Evolutionary conservation across 2,329 filamentous ascomycete genomes (phyloP).

Genomic region (Ilyonectria robusta): DNA sequence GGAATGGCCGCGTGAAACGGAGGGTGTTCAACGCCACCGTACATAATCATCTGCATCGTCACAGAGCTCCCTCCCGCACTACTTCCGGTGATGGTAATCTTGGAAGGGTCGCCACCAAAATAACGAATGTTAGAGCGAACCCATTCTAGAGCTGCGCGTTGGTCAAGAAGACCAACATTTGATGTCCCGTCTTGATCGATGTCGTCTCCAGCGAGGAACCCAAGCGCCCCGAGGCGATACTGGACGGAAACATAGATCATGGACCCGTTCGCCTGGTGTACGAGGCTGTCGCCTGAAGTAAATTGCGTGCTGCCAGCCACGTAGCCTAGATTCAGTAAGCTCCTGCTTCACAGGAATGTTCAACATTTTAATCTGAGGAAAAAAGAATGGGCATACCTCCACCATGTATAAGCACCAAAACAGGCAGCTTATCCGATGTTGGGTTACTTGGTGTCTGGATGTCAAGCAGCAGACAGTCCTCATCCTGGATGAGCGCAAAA

Average conservation of each 20-base stretch:
- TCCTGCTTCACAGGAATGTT: background rate
- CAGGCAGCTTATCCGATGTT: background rate
- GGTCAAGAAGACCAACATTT: conserved; percentile 22
- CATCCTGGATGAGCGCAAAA: background rate
- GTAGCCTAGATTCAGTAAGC: background rate
- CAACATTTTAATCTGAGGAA: no score
- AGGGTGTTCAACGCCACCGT: background rate
- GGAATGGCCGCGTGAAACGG: conserved; percentile 24
- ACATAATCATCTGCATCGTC: conserved; percentile 20
- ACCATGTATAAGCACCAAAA: conserved; percentile 18
- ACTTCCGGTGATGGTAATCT: conserved; percentile 12
- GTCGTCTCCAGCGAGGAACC: conserved; percentile 15
- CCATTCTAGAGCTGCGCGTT: conserved; percentile 22
- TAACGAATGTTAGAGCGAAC: conserved; percentile 20
- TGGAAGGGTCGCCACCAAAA: conserved; percentile 21
- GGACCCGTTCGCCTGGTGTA: conserved; percentile 8
- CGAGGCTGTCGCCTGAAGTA: conserved; percentile 13
- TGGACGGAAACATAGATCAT: conserved; percentile 20
- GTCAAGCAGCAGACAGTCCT: conserved; percentile 13
- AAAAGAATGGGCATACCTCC: background rate
- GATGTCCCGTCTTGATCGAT: conserved; percentile 6
- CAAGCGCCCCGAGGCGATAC: conserved; percentile 17
- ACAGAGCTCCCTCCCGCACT: conserved; percentile 19
- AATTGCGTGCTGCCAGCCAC: conserved; percentile 8
- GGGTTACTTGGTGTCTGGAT: conserved; percentile 8